Evolutionary conservation across 805 yeast species (phyloP), one percentile per base, ranked within the genome.

Genomic region (Candida tammaniensis): DNA sequence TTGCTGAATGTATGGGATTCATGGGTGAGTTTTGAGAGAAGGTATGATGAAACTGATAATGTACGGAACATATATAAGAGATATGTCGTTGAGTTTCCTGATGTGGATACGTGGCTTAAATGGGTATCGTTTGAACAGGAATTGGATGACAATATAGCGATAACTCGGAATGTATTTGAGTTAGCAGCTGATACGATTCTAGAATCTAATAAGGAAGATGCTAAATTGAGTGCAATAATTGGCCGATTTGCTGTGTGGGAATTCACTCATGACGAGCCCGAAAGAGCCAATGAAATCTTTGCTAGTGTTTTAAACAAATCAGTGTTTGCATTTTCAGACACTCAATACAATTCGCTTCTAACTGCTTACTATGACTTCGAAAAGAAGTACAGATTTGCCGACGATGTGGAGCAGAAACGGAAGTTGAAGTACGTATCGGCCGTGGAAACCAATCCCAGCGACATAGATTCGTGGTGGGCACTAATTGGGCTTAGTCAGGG

Each of bases 391-490:
- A 93, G 93, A 10, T 67, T 67, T 28, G 57, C 58, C 23, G 70
- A 64, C 10, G 70, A 76, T 0, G 68, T 80, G n/a, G 80, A 78
- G 41, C 42, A 58, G 2, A 82, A 82, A 47, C 61, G 95, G 38
- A 72, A 68, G 40, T 54, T 65, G 5, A 64, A 63, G 34, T 86
- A 83, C 51, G 80, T 80, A 47, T 53, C 59, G 3, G 63, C 59
- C 14, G 46, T 85, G 10, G 39, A 50, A 5, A 45, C 50, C 8
- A 64, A 74, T 33, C 80, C 86, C 1, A 25, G 36, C 0, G 85
- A 86, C 57, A 80, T 77, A 54, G 93, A 84, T 48, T 61, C 78
- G 0, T 89, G 98, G 97, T 88, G 95, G 91, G 53, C 74, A 0
- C 80, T 80, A 48, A 39, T 86, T 2, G 65, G 72, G 9, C 51